Conservation (phyloP, 352 stramenopile species). For the Phytopythium aichiense region DNA sequence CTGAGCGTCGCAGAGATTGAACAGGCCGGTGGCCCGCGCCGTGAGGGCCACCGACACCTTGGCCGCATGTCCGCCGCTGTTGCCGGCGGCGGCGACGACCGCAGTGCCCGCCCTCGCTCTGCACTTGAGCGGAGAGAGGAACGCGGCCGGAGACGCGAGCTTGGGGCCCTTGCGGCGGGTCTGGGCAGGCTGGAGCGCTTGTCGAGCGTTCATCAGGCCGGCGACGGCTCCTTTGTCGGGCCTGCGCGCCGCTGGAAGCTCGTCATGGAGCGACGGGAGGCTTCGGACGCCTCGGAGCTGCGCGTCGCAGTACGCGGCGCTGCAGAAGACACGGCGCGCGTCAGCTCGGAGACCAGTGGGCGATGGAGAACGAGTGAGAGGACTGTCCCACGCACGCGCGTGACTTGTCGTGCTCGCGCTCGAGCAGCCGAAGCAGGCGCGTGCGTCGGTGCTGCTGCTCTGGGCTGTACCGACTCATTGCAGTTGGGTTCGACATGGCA, state of each 20-base stretch:
- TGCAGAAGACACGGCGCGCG: background rate
- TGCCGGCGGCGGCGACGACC: background rate
- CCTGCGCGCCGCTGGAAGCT: background rate
- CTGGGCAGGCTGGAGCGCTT: background rate
- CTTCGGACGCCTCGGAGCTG: conserved; percentile 23
- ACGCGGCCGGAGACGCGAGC: conserved; percentile 10
- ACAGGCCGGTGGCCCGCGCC: background rate
- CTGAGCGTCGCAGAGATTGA: conserved; percentile 1
- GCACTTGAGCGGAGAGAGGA: conserved; percentile 32
- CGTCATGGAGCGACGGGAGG: conserved; percentile 23
- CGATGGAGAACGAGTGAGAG: background rate
- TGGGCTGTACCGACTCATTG: background rate
- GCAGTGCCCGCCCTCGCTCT: background rate
- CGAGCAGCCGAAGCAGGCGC: conserved; percentile 20
- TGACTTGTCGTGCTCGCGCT: conserved; percentile 19
- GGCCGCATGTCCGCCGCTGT: background rate
- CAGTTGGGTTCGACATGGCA: background rate
- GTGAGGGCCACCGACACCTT: background rate
- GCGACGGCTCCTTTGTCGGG: background rate
- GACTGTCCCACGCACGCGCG: conserved; percentile 8
- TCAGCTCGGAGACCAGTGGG: background rate
- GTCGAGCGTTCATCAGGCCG: background rate
- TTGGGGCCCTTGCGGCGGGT: conserved; percentile 13
- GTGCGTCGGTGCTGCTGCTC: conserved; percentile 11
- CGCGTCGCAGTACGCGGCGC: conserved; percentile 5